Conservation (phyloP, 176 grass and related monocot genomes). For the Carex pumila region DNA sequence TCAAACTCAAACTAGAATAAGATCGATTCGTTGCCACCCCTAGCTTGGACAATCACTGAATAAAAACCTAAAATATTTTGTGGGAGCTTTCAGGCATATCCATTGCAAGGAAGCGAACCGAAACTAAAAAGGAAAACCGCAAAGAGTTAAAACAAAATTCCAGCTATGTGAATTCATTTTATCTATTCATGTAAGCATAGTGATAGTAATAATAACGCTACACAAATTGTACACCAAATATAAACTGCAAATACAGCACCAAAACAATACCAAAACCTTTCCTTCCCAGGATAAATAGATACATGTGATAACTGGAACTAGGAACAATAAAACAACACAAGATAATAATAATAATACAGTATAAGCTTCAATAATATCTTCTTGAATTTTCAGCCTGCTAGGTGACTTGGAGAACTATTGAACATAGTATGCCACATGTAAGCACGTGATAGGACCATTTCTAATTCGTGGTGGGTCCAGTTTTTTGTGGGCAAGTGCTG, state of each 20-base stretch:
- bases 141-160: background rate
- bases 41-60: background rate
- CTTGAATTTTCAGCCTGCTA: conserved; percentile 40
- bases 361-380: background rate
- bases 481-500: conserved; percentile 87
- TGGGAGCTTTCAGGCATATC: background rate
- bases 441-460: conserved; percentile 81
- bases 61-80: background rate
- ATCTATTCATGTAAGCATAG: conserved; percentile 8
- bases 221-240: conserved; percentile 16
- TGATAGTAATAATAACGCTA: background rate
- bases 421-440: conserved; percentile 98
- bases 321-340: conserved; percentile 1
- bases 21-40: no score
- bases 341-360: background rate
- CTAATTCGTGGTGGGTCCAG: conserved; percentile 84
- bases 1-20: no score
- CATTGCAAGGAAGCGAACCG: background rate
- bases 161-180: background rate
- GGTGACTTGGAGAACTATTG: conserved; percentile 77
- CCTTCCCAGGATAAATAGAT: background rate
- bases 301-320: conserved; percentile 3
- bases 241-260: conserved; percentile 9
- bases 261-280: background rate
- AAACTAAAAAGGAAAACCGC: background rate